Base-by-base conservation (phyloP, 2,329 filamentous ascomycete genomes). In the Hymenoscyphus linearis region DNA sequence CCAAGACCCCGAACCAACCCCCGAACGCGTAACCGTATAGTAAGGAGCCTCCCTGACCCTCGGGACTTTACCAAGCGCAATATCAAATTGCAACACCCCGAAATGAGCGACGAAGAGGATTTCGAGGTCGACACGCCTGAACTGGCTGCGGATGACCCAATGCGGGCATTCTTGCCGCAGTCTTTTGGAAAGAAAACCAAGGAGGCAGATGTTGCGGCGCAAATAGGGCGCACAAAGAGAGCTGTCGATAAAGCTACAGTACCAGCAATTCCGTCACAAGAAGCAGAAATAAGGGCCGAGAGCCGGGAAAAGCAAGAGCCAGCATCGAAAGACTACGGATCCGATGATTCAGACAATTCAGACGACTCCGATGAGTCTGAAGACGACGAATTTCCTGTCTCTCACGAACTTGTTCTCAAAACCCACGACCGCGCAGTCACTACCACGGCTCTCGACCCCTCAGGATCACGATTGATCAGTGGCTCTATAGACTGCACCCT, bases 391-490 rank as follows among this genome's bases (percentile, higher is more conserved):
- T 97, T 88, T 66, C 95, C 95, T 1, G 86, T 96, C 13, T 96
- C 95, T 5, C 95, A 99, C 73, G 93, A 97, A 76, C 83, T 99
- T 74, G 79, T 96, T 31, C 81, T 98, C 72, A 96, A 96, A 76
- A 96, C 93, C 14, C 95, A 99, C 74, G 90, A 95, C 37, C 87
- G 90, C 63, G 86, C 93, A 5, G 85, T 98, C 50, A 97, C 93
- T 6, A 88, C 90, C 0, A 82, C 92, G 60, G 88, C 93, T 2
- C 80, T 96, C 55, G 95, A 99, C 75, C 87, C 90, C 0, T 86
- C 92, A 0, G 95, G 95, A 12, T 88, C 87, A 54, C 85, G 95
- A 68, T 79, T 99, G 72, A 86, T 93, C 55, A 95, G 91, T n/a
- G 93, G 90, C 25, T 97, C 93, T 4, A 89, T 88, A 63, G 95